Conservation (phyloP, 192 early-diverging fungal genomes). For the Coemansia sp. region DNA sequence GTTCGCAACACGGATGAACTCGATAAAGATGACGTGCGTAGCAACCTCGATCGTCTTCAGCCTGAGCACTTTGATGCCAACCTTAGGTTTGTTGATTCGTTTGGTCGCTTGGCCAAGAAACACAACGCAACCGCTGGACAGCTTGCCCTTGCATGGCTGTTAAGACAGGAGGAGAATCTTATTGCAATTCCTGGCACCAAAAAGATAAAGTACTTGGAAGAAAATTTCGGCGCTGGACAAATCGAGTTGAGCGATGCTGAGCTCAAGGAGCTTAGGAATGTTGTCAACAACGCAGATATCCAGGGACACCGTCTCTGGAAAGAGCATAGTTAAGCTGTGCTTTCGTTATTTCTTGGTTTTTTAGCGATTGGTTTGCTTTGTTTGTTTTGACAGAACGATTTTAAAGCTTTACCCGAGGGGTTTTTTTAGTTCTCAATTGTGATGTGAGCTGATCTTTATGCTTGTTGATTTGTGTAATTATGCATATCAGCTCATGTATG, state of each 20-base stretch:
- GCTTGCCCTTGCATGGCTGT: conserved; percentile 66
- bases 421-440: no score
- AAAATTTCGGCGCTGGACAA: conserved; percentile 32
- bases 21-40: conserved; percentile 55
- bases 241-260: conserved; percentile 38
- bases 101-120: conserved; percentile 57
- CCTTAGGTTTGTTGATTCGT: conserved; percentile 57
- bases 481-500: no score
- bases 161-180: conserved; percentile 52
- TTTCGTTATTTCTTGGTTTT: no score
- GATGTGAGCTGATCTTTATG: no score
- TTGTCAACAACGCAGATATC: conserved; percentile 35
- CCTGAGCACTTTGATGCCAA: conserved; percentile 63
- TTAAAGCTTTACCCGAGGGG: no score
- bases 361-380: no score
- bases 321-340: no score
- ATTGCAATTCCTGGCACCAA: conserved; percentile 63
- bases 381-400: no score
- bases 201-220: conserved; percentile 47
- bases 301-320: conserved; percentile 44
- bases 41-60: conserved; percentile 57
- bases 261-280: conserved; percentile 21
- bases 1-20: conserved; percentile 59
- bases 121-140: conserved; percentile 58
- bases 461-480: no score